A percentile compares a stretch with the other conserved stretches of the same genome.
Evolutionary conservation across 2,329 filamentous ascomycete species (phyloP).

Genomic region (Fusarium sacchari): DNA sequence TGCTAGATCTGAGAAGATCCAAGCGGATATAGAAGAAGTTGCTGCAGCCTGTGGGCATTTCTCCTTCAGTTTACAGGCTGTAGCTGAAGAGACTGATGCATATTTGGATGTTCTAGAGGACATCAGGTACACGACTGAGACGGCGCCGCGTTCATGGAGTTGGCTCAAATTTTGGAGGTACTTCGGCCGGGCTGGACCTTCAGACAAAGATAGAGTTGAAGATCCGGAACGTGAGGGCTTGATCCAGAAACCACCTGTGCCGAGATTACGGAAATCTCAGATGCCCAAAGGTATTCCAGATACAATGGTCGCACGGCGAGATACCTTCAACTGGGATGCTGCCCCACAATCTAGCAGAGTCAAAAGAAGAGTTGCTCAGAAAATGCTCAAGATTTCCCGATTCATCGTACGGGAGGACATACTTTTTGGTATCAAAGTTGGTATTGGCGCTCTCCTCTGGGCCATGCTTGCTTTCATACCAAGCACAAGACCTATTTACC

Average conservation of each 20-base stretch:
- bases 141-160: conserved; percentile 75
- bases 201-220: conserved; percentile 34
- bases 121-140: conserved; percentile 76
- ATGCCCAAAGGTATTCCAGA: conserved; percentile 66
- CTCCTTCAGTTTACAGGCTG: conserved; percentile 88
- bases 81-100: conserved; percentile 87
- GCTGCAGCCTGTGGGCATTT: conserved; percentile 98
- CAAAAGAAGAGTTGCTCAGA: conserved; percentile 58
- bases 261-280: conserved; percentile 62
- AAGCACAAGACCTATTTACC: conserved; percentile 80
- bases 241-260: conserved; percentile 53
- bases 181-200: conserved; percentile 11
- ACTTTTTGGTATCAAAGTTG: conserved; percentile 90
- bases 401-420: conserved; percentile 66
- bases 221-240: conserved; percentile 57
- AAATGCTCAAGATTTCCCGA: conserved; percentile 56
- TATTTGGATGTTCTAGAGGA: conserved; percentile 89
- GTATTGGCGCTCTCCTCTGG: conserved; percentile 87
- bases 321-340: conserved; percentile 67
- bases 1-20: conserved; percentile 75
- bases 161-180: conserved; percentile 84
- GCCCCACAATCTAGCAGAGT: conserved; percentile 58
- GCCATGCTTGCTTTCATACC: conserved; percentile 89
- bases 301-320: conserved; percentile 61
- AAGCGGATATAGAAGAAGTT: conserved; percentile 96